phyloP scores from a whole-genome alignment of 2,329 filamentous ascomycete species.

The Gaeumannomyces tritici region DNA sequence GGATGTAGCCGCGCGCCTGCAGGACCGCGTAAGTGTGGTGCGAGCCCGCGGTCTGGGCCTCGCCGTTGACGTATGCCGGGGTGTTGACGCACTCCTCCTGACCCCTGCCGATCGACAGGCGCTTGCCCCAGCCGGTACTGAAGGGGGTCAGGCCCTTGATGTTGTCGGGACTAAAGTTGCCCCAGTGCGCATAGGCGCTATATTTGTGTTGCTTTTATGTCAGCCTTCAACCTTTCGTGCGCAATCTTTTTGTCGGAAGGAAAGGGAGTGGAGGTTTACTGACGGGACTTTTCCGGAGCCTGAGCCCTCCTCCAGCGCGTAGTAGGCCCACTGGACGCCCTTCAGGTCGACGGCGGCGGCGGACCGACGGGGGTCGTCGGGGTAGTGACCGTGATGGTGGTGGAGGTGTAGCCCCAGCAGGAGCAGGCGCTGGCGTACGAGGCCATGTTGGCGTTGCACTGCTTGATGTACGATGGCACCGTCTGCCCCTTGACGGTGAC shows the following conservation, averaged over 20 bases:
- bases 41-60: neutral
- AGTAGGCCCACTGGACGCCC: slow-evolving; percentile 1
- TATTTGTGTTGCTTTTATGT: no score
- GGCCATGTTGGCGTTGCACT: neutral
- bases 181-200: neutral
- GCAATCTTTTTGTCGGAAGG: no score
- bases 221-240: no score
- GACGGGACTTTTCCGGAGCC: neutral
- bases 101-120: neutral
- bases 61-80: neutral
- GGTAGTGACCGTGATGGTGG: neutral
- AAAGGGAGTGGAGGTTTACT: no score
- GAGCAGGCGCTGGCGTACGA: neutral
- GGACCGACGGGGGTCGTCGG: neutral
- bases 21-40: neutral
- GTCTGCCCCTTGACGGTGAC: neutral
- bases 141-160: neutral
- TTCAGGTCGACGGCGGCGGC: neutral
- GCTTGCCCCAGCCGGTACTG: neutral
- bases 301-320: neutral
- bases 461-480: neutral
- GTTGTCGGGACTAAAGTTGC: neutral
- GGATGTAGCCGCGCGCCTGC: neutral
- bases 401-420: neutral
- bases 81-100: neutral